Evolutionary conservation across 495 filamentous ascomycete species (phyloP), one percentile per base, ranked within the genome.

Genomic region (Hypoxylon fuscum): DNA sequence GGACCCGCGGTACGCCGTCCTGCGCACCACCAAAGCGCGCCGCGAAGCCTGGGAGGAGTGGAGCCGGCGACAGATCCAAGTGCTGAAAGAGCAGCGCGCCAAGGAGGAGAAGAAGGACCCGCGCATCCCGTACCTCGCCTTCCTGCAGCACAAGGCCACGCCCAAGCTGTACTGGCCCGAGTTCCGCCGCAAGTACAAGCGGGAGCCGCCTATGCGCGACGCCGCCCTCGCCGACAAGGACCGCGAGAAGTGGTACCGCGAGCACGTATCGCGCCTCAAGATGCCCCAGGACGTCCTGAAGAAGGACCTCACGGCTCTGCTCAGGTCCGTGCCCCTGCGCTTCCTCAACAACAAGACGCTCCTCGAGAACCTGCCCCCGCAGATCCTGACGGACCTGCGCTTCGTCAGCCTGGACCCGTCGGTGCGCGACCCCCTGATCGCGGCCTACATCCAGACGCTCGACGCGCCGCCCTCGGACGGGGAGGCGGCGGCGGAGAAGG

Each of bases 151-250:
- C 58, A 79, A 89, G 53, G 92, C 92, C 1, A 94, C 88, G 0
- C 88, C 90, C 1, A 97, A 97, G 75, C 78, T 98, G 9, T 98
- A 96, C 74, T 98, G 95, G 95, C 87, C 90, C 0, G 95, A 98
- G 70, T 98, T 98, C 72, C 91, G 91, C 61, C 83, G 94, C 25
- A 98, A 97, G 68, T 95, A 87, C 65, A 88, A 88, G 57, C 92
- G 89, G 58, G 92, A 94, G 53, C 70, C 83, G 0, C 85, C 86
- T 48, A 96, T 98, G 93, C 87, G 85, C 44, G 88, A 93, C 61
- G 71, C 84, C 5, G 84, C 88, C 41, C 69, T 97, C 22, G 74
- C 77, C 1, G 96, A 98, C 69, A 96, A 93, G 68, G 93, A 97
- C 56, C 84, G 92, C 2, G 95, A 98, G 71, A 96, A 91, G 73